A percentile compares a stretch with the other conserved stretches of the same genome.
Evolutionary conservation across 495 filamentous ascomycete species (phyloP).

Genomic region (Tuber melanosporum): DNA sequence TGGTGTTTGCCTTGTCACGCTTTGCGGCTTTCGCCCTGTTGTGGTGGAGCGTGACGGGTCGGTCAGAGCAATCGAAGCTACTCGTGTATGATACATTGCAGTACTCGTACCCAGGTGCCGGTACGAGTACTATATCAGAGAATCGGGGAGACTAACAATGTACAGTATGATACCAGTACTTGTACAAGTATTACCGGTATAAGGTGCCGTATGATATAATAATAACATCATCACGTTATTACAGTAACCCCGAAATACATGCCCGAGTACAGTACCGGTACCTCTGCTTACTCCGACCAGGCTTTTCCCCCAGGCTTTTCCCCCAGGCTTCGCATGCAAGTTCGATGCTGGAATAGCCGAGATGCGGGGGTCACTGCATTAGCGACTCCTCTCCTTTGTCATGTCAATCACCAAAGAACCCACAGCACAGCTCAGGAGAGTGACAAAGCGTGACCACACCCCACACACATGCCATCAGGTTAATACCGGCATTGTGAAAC

Average conservation of each 20-base stretch:
- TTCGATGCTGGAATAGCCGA: neutral
- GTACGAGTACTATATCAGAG: neutral
- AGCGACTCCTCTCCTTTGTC: neutral
- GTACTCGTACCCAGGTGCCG: neutral
- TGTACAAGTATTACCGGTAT: neutral
- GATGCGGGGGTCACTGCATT: neutral
- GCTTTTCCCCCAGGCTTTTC: too few relatives aligned
- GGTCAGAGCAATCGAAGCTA: neutral
- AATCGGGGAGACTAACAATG: neutral
- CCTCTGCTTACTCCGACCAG: neutral
- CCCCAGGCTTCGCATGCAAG: neutral
- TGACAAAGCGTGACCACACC: neutral
- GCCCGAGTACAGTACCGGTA: neutral
- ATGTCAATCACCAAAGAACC: neutral
- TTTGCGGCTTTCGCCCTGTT: neutral
- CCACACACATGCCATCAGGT: neutral
- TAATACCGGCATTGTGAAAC: neutral
- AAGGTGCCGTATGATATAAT: neutral
- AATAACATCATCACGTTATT: neutral
- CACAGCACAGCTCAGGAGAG: neutral
- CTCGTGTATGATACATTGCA: too few relatives aligned
- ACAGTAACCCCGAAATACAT: neutral
- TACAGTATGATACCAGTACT: neutral
- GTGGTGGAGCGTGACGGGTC: neutral
- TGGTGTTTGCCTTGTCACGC: neutral